Evolutionary conservation across 2,329 filamentous ascomycete species (phyloP), one percentile per base, ranked within the genome.

Genomic region (Mollisiaceae sp.): DNA sequence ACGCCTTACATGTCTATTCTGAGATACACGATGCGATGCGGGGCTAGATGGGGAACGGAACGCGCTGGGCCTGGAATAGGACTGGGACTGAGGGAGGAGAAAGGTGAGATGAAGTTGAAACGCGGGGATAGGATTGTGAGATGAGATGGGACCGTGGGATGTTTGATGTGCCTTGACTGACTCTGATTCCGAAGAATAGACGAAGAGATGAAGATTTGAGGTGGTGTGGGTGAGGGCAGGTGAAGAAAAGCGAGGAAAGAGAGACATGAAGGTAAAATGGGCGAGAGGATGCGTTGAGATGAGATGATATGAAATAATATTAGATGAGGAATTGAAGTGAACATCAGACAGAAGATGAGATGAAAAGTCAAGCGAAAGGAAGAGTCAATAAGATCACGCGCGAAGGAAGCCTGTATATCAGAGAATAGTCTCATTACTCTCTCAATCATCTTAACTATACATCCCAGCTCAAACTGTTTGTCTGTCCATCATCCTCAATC

Each of bases 71-170:
- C 6, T 32, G 27, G 27, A 32, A 32, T 32, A 3, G 27, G 27
- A 32, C 3, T 32, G 27, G 27, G 27, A 41, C 22, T 8, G 20
- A 27, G 12, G 27, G 24, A 15, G 50, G 11, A 11, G 5, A 24
- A 27, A n/a, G 3, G 24, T 54, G 50, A 54, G 50, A 54, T 54
- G 50, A 54, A 54, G 24, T 54, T 54, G 50, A 54, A 54, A 54
- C 50, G 14, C 50, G 50, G 11, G 24, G 50, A 27, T 20, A 12
- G 27, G 27, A 32, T 32, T 3, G 27, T 32, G 27, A 6, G 27
- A 32, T 32, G 27, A 6, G 27, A 32, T 32, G 27, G 27, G 27
- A 32, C 6, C 27, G 27, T 32, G 27, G 22, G 45, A 50, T 50
- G 45, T 50, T 50, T 50, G 45, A 50, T 50, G 45, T 9, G 45